Evolutionary conservation across 164 flowering plant species (phyloP), one percentile per base, ranked within the genome.

Genomic region (Protea cynaroides): DNA sequence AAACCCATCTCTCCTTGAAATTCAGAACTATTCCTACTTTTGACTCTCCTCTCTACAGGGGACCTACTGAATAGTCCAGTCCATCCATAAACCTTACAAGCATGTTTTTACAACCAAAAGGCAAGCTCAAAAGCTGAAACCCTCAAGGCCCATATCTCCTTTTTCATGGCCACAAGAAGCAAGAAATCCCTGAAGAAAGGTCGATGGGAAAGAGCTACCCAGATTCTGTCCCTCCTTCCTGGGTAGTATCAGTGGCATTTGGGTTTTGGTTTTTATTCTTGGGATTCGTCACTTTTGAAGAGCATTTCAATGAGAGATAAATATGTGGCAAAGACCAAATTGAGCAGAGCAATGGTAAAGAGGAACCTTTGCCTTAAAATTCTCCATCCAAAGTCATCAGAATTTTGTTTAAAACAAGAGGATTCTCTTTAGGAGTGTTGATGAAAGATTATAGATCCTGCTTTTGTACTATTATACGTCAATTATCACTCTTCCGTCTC

Each of bases 11-110:
- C 63, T 25, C 34, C 34, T 2, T 40, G 65, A 51, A 62, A 47
- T 61, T 67, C 44, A 65, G 79, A 62, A 78, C 81, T 75, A 84
- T 82, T 67, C 74, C 71, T 63, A 72, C 83, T 82, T 78, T 81
- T 80, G 80, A 76, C 79, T 64, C 70, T 75, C 76, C 77, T 69
- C 64, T 60, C 44, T 47, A 0, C 17, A 44, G 17, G n/a, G 73
- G 75, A 53, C 83, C 73, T 59, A 43, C 37, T 5, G 8, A 21
- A 46, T 19, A 54, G 70, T 61, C 61, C 38, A 51, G 47, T 36
- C 18, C 73, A 62, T 60, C 56, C 5, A 2, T 29, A 29, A 75
- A 67, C 76, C 78, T 83, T 82, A 81, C 78, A 74, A 76, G 74
- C 71, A 67, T 73, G 69, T 64, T 72, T 78, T 78, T 52, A 65